phyloP scores from a whole-genome alignment of 2,329 filamentous ascomycete species.

The Blastomyces parvus region DNA sequence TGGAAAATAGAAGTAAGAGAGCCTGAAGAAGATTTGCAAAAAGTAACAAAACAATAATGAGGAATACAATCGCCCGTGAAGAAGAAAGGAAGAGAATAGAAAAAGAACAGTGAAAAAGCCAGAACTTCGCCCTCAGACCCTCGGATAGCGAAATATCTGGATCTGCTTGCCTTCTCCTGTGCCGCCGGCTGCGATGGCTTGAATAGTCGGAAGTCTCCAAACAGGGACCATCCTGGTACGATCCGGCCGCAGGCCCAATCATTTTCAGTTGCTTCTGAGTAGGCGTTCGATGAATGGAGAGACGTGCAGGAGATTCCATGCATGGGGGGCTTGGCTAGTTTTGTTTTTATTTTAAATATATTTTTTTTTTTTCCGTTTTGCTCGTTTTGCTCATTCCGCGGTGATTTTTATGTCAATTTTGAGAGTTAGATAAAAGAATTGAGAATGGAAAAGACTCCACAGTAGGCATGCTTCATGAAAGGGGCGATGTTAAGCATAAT shows the following conservation, averaged over 20 bases:
- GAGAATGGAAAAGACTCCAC: neutral
- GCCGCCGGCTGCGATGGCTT: neutral
- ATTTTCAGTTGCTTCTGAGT: neutral
- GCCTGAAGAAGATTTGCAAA: neutral
- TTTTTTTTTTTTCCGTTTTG: neutral
- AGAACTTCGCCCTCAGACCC: too few relatives aligned
- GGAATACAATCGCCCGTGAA: constrained; percentile 5
- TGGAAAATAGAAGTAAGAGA: neutral
- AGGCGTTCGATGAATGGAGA: constrained; percentile 4
- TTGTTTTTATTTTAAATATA: too few relatives aligned
- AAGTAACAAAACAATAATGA: constrained; percentile 9
- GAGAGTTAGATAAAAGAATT: neutral
- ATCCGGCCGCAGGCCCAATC: neutral
- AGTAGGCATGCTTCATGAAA: neutral
- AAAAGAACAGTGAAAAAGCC: neutral
- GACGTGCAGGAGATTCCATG: constrained; percentile 3
- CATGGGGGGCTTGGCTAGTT: neutral
- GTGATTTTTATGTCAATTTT: neutral
- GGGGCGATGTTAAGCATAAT: neutral
- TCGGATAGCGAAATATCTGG: constrained; percentile 1
- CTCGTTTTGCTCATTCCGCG: neutral
- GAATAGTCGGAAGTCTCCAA: neutral
- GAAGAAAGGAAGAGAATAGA: neutral
- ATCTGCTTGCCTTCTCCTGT: neutral
- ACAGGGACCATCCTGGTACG: neutral